These are phyloP conservation scores for Hanseniaspora sp. DNA, from an alignment of 1,139 yeast genomes.

Conservation along the genomic window DNA sequence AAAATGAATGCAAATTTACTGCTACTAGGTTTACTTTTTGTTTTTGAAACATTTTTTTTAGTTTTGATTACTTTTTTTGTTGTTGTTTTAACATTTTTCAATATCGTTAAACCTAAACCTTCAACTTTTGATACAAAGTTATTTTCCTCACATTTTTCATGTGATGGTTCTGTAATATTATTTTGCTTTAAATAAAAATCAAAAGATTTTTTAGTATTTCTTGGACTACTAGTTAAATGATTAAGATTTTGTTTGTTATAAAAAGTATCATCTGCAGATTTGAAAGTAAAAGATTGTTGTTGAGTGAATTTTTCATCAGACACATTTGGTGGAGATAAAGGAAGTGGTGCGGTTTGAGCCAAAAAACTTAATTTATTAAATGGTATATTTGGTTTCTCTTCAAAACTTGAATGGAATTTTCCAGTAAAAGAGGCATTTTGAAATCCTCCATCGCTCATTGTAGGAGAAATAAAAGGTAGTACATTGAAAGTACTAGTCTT, in stretches of 20 bases:
- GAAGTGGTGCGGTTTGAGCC: neutral
- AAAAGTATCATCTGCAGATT: constrained; percentile 2
- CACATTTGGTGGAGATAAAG: constrained; percentile 6
- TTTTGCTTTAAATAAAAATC: neutral
- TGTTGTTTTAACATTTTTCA: neutral
- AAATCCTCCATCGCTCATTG: constrained; percentile 3
- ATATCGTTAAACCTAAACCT: no score
- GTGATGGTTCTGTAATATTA: neutral
- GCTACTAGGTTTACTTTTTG: constrained; percentile 18
- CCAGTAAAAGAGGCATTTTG: constrained; percentile 1
- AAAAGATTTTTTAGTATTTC: neutral
- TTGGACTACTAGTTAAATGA: neutral
- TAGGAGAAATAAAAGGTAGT: constrained; percentile 3
- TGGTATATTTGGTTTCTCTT: neutral
- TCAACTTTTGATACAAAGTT: no score
- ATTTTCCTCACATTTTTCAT: neutral
- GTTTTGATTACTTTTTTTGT: neutral
- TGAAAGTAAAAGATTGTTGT: neutral
- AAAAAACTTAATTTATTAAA: neutral
- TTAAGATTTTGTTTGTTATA: neutral
- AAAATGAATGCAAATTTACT: constrained; percentile 71
- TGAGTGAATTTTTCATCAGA: neutral
- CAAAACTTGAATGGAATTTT: neutral
- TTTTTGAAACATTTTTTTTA: neutral
- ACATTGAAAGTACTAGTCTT: neutral